Base-by-base conservation (phyloP, 2,329 filamentous ascomycete genomes). In the Hirsutella minnesotensis region DNA sequence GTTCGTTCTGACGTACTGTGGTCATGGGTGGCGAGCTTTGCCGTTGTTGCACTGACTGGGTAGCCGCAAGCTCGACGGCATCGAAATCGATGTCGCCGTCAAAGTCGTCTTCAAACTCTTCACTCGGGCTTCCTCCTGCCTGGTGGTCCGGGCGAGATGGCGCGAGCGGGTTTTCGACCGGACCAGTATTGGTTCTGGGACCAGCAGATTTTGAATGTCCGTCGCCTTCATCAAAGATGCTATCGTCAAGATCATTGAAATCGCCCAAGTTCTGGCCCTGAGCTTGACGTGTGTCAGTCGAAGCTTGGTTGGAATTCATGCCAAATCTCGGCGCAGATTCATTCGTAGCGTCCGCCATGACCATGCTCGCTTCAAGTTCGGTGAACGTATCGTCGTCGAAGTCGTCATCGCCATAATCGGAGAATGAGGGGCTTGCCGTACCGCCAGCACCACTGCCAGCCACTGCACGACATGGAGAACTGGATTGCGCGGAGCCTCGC, bases 51-150 rank as follows among this genome's bases (percentile, higher is more conserved):
- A 64, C 57, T 51, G 80, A 78, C 65, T 92, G 81, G 39, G 83
- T 86, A 38, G 83, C 83, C 55, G 77, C 77, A 51, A 81, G 64
- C 62, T 88, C 82, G 49, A 79, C 80, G 47, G 82, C 79, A 53
- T 90, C 86, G 55, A 86, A 83, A 60, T 94, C 87, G 60, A 79
- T 72, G 51, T 77, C 87, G 63, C 87, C 85, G 45, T 77, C 82
- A 51, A 74, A 79, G 40, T 57, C 59, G 29, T 62, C 61, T 19
- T 59, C 58, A 51, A 66, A 57, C 21, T 65, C 61, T 43, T 63
- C 56, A 41, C 56, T 51, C 38, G 48, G 44, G 42, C 45, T 46
- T 18, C 38, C 40, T 37, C 53, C 47, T 8, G 38, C 44, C 12
- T 41, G 42, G 10, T 46, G 44, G 24, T 45, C 44, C 41, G 43